These are phyloP conservation scores for Heritiera fomes DNA, from an alignment of 345 rosid species.

Conservation along the genomic window DNA sequence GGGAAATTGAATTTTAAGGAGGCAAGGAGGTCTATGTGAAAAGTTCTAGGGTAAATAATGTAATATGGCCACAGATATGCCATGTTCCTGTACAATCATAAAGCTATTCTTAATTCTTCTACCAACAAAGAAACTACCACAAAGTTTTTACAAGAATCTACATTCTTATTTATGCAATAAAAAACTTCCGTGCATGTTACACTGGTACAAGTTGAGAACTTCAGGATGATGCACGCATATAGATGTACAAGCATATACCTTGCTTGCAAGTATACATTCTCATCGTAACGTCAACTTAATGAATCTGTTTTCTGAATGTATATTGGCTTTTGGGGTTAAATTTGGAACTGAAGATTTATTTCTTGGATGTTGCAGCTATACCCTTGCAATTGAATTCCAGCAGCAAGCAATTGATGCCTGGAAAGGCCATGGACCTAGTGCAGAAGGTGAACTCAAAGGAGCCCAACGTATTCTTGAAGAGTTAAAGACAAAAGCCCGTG, in stretches of 20 bases:
- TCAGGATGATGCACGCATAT: background rate
- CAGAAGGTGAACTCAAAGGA: conserved; percentile 63
- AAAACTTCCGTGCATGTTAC: background rate
- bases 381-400: conserved; percentile 81
- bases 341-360: conserved; percentile 14
- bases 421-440: conserved; percentile 78
- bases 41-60: background rate
- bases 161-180: background rate
- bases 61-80: background rate
- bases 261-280: background rate
- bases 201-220: background rate
- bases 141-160: background rate
- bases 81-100: background rate
- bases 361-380: conserved; percentile 55
- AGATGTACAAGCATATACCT: conserved; percentile 18
- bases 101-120: background rate
- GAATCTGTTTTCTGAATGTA: background rate
- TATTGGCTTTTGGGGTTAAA: conserved; percentile 12
- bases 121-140: background rate
- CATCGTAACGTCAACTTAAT: background rate
- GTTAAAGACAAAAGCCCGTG: conserved; percentile 58
- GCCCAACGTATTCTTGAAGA: conserved; percentile 58
- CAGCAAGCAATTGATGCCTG: conserved; percentile 70
- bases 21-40: background rate
- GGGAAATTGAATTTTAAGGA: background rate